Percentiles rank a stretch among this genome's conserved stretches.
Conservation (phyloP, 2,329 filamentous ascomycete genomes). For the Penicillium sp. region DNA sequence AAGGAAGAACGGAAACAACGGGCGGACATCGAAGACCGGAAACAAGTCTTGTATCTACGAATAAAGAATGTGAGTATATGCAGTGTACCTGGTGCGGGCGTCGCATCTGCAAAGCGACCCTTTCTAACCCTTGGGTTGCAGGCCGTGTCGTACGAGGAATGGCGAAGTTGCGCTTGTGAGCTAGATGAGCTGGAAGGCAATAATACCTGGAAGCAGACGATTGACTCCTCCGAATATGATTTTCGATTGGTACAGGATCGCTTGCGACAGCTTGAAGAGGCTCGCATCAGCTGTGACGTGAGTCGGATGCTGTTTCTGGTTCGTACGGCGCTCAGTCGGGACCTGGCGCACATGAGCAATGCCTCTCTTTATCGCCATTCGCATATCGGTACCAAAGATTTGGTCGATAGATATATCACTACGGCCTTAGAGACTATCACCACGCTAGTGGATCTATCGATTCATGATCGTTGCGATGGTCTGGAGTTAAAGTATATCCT, state of each 20-base stretch:
- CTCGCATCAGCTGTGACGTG: constrained; percentile 69
- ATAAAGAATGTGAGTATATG: constrained; percentile 62
- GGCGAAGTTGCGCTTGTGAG: constrained; percentile 72
- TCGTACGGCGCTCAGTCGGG: constrained; percentile 74
- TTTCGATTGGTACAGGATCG: constrained; percentile 66
- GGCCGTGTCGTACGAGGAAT: constrained; percentile 69
- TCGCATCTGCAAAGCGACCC: constrained; percentile 12
- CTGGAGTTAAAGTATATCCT: constrained; percentile 61
- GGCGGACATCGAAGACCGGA: constrained; percentile 56
- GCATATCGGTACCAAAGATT: constrained; percentile 77
- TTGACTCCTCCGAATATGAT: constrained; percentile 69
- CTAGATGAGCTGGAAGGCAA: constrained; percentile 79
- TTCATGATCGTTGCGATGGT: constrained; percentile 50
- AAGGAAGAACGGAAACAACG: constrained; percentile 51
- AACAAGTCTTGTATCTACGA: constrained; percentile 61
- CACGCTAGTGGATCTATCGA: constrained; percentile 64
- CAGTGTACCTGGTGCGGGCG: background rate
- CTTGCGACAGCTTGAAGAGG: constrained; percentile 71
- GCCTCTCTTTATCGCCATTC: constrained; percentile 78
- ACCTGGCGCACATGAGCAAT: constrained; percentile 83
- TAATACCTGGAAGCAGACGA: constrained; percentile 73
- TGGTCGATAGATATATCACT: constrained; percentile 85
- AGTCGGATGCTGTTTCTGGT: constrained; percentile 76
- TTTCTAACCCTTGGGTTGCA: constrained; percentile 35
- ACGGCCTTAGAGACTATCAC: constrained; percentile 74